Percentiles rank a stretch among this genome's conserved stretches.
Evolutionary conservation across 371 early-diverging fungal species (phyloP).

Genomic region (Entomophthora muscae): DNA sequence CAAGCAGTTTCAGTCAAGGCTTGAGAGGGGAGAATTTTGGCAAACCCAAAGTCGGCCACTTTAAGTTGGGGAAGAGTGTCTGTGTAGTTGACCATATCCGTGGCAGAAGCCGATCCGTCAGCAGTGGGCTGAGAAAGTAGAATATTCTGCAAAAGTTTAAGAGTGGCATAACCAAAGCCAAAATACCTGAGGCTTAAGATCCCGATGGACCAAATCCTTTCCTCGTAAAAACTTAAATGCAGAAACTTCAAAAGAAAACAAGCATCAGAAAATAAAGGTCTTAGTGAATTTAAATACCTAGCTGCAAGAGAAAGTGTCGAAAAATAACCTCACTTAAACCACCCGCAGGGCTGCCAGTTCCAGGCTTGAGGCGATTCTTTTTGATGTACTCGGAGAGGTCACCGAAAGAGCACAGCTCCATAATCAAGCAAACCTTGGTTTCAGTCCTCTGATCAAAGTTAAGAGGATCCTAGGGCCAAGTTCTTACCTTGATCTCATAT

Average conservation of each 20-base stretch:
- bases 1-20: conserved; percentile 87
- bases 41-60: conserved; percentile 95
- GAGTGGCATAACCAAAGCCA: background rate
- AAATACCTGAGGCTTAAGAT: conserved; percentile 85
- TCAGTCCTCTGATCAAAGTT: conserved; percentile 49
- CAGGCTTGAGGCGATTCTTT: conserved; percentile 26
- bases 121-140: conserved; percentile 35
- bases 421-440: conserved; percentile 74
- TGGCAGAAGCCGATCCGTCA: conserved; percentile 19
- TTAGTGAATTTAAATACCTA: too few relatives aligned
- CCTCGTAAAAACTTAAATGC: conserved; percentile 76
- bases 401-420: conserved; percentile 88
- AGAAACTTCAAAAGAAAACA: conserved; percentile 12
- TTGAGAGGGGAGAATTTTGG: conserved; percentile 60
- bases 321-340: conserved; percentile 63
- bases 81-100: conserved; percentile 13
- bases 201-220: conserved; percentile 82
- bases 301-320: conserved; percentile 65
- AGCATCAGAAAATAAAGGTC: background rate
- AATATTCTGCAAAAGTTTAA: conserved; percentile 36
- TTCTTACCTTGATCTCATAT: conserved; percentile 47
- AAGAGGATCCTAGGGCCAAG: background rate
- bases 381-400: conserved; percentile 82
- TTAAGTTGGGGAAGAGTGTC: conserved; percentile 52
- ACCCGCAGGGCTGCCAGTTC: conserved; percentile 26